Conservation (phyloP, 2,329 filamentous ascomycete genomes). For the Beauveria sp. region DNA sequence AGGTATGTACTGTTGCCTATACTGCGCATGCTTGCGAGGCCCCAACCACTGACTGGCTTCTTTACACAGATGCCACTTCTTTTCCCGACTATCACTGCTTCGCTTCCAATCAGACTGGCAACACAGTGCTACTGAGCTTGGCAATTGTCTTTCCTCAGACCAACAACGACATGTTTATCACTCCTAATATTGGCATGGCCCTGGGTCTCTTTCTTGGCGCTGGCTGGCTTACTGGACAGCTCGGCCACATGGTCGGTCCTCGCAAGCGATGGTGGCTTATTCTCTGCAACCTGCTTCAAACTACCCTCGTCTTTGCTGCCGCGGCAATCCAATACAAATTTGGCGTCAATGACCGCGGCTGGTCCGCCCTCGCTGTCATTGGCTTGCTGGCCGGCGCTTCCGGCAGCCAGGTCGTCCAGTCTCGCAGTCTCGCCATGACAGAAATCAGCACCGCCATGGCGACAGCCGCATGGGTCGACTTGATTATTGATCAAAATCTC, state of each 20-base stretch:
- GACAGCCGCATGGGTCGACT: slow-evolving; percentile 54
- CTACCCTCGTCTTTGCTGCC: slow-evolving; percentile 44
- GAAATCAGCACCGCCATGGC: slow-evolving; percentile 60
- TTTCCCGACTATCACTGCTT: slow-evolving; percentile 57
- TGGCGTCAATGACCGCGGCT: slow-evolving; percentile 28
- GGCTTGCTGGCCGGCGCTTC: slow-evolving; percentile 46
- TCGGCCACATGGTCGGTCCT: slow-evolving; percentile 44
- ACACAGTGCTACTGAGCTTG: slow-evolving; percentile 51
- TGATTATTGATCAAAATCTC: slow-evolving; percentile 47
- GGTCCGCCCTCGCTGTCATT: slow-evolving; percentile 36
- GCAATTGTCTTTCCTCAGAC: slow-evolving; percentile 42
- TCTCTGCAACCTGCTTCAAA: slow-evolving; percentile 46
- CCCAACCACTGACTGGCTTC: neutral
- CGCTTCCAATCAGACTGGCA: slow-evolving; percentile 58
- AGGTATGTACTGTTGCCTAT: slow-evolving; percentile 23
- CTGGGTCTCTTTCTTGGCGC: slow-evolving; percentile 49
- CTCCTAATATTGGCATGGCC: slow-evolving; percentile 46
- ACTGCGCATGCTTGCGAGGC: too few relatives aligned
- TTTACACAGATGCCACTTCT: slow-evolving; percentile 42
- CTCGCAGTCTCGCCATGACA: slow-evolving; percentile 44
- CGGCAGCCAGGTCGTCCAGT: slow-evolving; percentile 52
- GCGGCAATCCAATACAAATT: slow-evolving; percentile 39
- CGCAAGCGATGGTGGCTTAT: slow-evolving; percentile 47
- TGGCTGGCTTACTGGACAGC: slow-evolving; percentile 48
- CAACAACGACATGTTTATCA: slow-evolving; percentile 40